A percentile compares a stretch with the other conserved stretches of the same genome.
phyloP scores from a whole-genome alignment of 2,329 filamentous ascomycete species.

The Tolypocladium sp. region DNA sequence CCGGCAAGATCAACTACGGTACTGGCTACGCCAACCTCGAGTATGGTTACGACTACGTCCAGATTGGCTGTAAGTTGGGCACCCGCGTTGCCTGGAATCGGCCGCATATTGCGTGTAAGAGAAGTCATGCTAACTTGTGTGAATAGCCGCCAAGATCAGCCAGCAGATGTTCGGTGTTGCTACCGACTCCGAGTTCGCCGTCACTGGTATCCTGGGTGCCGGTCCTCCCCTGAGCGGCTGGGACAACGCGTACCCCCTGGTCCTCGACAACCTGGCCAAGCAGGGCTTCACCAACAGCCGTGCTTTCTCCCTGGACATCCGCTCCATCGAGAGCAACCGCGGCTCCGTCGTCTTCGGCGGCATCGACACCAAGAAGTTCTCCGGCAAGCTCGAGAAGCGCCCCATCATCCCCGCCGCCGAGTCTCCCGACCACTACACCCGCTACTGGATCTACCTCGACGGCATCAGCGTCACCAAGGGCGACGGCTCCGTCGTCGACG shows the following conservation, averaged over 20 bases:
- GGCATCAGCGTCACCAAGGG: conserved; percentile 22
- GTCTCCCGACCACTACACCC: conserved; percentile 22
- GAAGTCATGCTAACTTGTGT: neutral
- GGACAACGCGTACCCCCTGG: conserved; percentile 21
- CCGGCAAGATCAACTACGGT: conserved; percentile 19
- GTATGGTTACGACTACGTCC: conserved; percentile 23
- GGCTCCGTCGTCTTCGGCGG: conserved; percentile 42
- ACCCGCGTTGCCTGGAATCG: neutral
- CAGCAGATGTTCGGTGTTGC: conserved; percentile 28
- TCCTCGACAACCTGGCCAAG: conserved; percentile 23
- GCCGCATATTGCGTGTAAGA: neutral
- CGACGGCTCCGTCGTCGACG: conserved; percentile 28
- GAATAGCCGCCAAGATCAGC: conserved; percentile 17
- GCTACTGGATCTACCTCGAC: conserved; percentile 34
- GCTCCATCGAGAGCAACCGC: conserved; percentile 18
- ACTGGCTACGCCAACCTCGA: conserved; percentile 21
- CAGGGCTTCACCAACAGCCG: conserved; percentile 28
- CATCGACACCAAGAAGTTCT: conserved; percentile 46
- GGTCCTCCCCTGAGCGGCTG: conserved; percentile 23
- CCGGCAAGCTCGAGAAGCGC: conserved; percentile 42
- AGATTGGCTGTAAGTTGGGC: conserved; percentile 20
- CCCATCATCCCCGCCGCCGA: conserved; percentile 40
- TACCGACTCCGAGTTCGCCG: conserved; percentile 16
- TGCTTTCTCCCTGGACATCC: conserved; percentile 25
- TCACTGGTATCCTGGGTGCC: conserved; percentile 24